Evolutionary conservation across 805 yeast genomes (phyloP).

Genomic region (Schizosaccharomyces octosporus): DNA sequence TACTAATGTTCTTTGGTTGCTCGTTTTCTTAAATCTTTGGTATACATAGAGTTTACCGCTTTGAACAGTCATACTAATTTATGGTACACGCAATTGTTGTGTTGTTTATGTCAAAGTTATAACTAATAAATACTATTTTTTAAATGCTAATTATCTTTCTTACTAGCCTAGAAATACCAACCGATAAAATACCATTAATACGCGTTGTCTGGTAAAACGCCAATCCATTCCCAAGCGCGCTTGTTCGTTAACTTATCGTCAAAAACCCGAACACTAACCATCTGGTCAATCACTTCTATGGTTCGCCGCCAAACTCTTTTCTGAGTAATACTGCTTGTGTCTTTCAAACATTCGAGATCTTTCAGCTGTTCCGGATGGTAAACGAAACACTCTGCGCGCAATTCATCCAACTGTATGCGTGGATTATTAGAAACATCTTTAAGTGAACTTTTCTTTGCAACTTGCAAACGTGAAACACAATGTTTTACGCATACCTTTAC

Average conservation of each 20-base stretch:
- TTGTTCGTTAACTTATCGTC: neutral
- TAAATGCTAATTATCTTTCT: no score
- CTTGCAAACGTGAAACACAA: neutral
- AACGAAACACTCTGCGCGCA: neutral
- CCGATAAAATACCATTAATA: neutral
- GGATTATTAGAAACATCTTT: neutral
- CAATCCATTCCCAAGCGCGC: slow-evolving; percentile 1
- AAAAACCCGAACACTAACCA: neutral
- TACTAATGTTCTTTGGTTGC: no score
- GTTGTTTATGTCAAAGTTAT: no score
- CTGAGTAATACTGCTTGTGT: no score
- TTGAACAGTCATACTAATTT: no score
- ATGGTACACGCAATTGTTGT: no score
- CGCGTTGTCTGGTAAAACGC: neutral
- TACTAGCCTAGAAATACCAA: neutral
- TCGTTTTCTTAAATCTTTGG: no score
- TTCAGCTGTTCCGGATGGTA: neutral
- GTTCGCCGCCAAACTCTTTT: neutral
- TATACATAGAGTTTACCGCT: no score
- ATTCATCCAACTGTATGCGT: neutral
- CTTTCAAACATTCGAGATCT: neutral
- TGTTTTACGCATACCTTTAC: neutral
- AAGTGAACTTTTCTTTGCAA: neutral
- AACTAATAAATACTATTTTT: no score
- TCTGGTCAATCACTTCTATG: neutral